Evolutionary conservation across 306 rosid species (phyloP), one percentile per base, ranked within the genome.

Genomic region (Casuarina equisetifolia): DNA sequence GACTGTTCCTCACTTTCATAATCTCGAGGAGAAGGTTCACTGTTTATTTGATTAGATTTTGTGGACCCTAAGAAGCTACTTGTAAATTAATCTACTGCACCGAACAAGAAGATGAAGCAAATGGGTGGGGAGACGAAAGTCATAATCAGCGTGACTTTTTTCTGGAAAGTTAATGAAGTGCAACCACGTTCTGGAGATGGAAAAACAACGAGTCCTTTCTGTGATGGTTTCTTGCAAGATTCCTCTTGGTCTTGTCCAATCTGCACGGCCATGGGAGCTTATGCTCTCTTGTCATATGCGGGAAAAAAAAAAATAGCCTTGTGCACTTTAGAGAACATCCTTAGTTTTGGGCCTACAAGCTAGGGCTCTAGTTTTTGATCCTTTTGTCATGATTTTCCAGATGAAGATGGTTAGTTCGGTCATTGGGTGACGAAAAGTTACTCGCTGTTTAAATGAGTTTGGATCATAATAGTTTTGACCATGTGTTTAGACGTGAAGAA

Each of bases 191-290:
- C 70, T 66, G 3, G 6, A 17, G 6, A 67, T 16, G 17, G 0
- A 16, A 6, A 25, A 25, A 25, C 32, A 3, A 6, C 32, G n/a
- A 16, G 71, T 17, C 71, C 25, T 59, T 19, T 19, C 49, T 72
- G 66, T 50, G 67, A 50, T 42, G 51, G 76, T 55, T 73, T 73
- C 76, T 73, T n/a, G 17, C 78, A 79, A 74, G 13, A 44, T 79
- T 84, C 80, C 82, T 20, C 71, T 40, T 10, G 51, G 83, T 70
- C 68, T 20, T 58, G 51, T 74, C 48, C 20, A 73, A 54, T 74
- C 52, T 49, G 70, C 76, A 50, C 74, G 32, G 79, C 4, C 13
- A 54, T 36, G 2, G 0, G 19, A 55, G 36, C 1, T 25, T 46
- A 35, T 40, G 15, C 71, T 66, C 3, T 64, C 9, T 42, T 3